A percentile compares a stretch with the other conserved stretches of the same genome.
Evolutionary conservation across 192 early-diverging fungal species (phyloP).

Genomic region (Coemansia sp.): DNA sequence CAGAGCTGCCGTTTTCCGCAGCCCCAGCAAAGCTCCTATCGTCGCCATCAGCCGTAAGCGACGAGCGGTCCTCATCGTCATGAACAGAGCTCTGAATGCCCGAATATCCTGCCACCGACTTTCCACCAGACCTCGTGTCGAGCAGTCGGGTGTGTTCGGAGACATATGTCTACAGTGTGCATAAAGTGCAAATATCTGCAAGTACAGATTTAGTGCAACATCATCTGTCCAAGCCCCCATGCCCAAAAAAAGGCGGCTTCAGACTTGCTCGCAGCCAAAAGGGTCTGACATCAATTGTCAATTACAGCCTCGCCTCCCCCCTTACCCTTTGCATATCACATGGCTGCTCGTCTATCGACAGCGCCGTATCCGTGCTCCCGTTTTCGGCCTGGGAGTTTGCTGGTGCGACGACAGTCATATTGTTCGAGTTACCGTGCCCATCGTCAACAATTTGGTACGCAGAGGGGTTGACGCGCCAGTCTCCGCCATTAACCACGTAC

Average conservation of each 20-base stretch:
- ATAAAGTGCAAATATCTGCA: constrained; percentile 11
- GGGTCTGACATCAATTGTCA: not conserved
- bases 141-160: constrained; percentile 17
- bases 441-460: constrained; percentile 27
- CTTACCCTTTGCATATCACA: not conserved
- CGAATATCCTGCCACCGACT: not conserved
- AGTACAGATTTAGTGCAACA: not conserved
- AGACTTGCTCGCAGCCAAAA: constrained; percentile 2
- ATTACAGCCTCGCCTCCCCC: not conserved
- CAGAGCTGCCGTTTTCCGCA: not conserved
- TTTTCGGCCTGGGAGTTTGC: not conserved
- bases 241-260: not conserved
- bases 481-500: constrained; percentile 34
- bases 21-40: not conserved
- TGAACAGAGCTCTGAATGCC: not conserved
- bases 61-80: constrained; percentile 1
- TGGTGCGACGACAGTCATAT: constrained; percentile 21
- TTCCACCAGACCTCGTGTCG: not conserved
- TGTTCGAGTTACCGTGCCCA: constrained; percentile 41
- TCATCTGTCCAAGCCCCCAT: not conserved
- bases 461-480: constrained; percentile 35
- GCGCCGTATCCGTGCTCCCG: not conserved
- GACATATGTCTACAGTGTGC: not conserved
- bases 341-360: constrained; percentile 3
- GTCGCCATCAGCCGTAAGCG: not conserved